Base-by-base conservation (phyloP, 805 yeast species). In the Tetrapisispora namnaoensis region DNA sequence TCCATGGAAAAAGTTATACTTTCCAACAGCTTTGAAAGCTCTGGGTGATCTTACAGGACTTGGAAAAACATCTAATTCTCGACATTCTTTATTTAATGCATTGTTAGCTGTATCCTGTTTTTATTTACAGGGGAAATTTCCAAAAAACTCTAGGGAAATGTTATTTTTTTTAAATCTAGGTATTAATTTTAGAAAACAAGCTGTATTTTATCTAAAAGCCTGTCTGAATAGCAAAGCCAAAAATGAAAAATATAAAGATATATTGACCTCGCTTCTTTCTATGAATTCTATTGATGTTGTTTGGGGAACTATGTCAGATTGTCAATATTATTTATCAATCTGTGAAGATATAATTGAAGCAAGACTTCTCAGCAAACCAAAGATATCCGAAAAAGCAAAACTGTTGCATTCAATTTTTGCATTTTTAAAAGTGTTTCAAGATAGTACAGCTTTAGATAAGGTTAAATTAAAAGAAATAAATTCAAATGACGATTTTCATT, bases 221-320 rank as follows among this genome's bases (percentile, higher is more conserved):
- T 79, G 88, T 58, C 66, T 77, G 60, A 76, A 61, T 51, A 76
- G 59, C 63, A 80, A 72, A 59, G 74, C 70, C 50, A 72, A 70
- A 55, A 68, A 52, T 48, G 86, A 84, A 58, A 83, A 84, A 61
- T 87, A 88, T 63, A 87, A 88, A 60, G 95, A 87, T 60, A 85
- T 86, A 4, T 63, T 88, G 27, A 84, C 87, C 45, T 93, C 95
- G 0, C 81, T 86, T 21, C 72, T 88, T 62, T 82, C 93, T 2
- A 86, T 87, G 95, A 86, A 83, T 44, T 81, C 90, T 7, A 85
- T 88, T 46, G 95, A 88, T 67, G 82, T 86, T 46, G 90, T 86
- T 16, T 84, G 95, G 87, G 95, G 96, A 2, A 80, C 91, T 1
- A 85, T 86, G 90, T 82, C 84, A 48, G 93, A 85, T 55, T 86